Evolutionary conservation across 805 yeast species (phyloP).

Genomic region (Geotrichum ghanense): DNA sequence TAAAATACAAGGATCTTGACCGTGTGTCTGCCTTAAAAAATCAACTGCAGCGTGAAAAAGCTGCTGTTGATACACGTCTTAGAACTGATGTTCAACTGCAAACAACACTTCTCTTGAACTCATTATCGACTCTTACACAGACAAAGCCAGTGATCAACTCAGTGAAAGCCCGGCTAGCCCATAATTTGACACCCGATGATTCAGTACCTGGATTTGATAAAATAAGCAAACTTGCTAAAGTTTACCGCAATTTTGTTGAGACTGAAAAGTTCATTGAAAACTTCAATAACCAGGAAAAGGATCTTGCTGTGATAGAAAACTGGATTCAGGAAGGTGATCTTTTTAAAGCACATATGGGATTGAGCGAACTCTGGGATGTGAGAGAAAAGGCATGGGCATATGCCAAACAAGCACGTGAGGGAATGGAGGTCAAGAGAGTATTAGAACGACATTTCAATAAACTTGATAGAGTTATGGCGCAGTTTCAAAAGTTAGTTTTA

Average conservation of each 20-base stretch:
- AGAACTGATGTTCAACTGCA: slow-evolving; percentile 58
- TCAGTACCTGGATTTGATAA: slow-evolving; percentile 57
- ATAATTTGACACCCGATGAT: slow-evolving; percentile 42
- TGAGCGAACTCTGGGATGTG: slow-evolving; percentile 65
- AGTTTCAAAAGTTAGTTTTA: slow-evolving; percentile 51
- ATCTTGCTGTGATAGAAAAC: slow-evolving; percentile 38
- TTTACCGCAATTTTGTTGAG: slow-evolving; percentile 62
- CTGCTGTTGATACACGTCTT: slow-evolving; percentile 63
- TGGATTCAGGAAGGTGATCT: slow-evolving; percentile 39
- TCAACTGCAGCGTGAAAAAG: slow-evolving; percentile 43
- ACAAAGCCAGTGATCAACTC: slow-evolving; percentile 31
- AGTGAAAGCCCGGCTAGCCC: not conserved
- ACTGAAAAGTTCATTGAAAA: slow-evolving; percentile 55
- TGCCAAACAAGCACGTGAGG: slow-evolving; percentile 32
- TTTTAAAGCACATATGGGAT: slow-evolving; percentile 33
- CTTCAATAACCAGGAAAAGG: slow-evolving; percentile 43
- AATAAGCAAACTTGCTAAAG: slow-evolving; percentile 52
- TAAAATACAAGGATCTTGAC: slow-evolving; percentile 17
- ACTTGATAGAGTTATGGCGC: slow-evolving; percentile 35
- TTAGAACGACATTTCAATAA: slow-evolving; percentile 46
- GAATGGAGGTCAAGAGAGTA: slow-evolving; percentile 59
- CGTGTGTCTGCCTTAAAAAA: slow-evolving; percentile 24
- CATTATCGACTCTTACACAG: slow-evolving; percentile 17
- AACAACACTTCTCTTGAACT: slow-evolving; percentile 11
- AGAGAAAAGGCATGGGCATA: slow-evolving; percentile 60